Evolutionary conservation across 108 stramenopile genomes (phyloP).

Genomic region (Seminavis robusta): DNA sequence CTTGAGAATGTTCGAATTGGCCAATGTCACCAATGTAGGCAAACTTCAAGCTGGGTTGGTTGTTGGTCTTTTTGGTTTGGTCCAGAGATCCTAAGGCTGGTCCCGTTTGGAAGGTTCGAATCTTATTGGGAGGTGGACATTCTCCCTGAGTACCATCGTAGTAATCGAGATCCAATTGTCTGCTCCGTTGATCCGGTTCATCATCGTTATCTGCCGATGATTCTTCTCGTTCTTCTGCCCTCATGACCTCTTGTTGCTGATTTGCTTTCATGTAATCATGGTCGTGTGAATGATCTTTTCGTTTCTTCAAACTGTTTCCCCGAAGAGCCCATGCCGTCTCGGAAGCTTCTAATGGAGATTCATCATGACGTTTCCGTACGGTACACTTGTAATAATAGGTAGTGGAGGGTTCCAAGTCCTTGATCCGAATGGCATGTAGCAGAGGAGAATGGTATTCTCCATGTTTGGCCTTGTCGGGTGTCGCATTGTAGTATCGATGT

Average conservation of each 20-base stretch:
- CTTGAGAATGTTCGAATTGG: slow-evolving; percentile 41
- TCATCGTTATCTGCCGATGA: not conserved
- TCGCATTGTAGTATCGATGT: slow-evolving; percentile 19
- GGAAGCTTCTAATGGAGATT: too few relatives aligned
- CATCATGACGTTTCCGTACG: slow-evolving; percentile 17
- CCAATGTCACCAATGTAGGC: slow-evolving; percentile 52
- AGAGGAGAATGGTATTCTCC: slow-evolving; percentile 31
- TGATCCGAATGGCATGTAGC: slow-evolving; percentile 59
- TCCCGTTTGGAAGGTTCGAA: slow-evolving; percentile 40
- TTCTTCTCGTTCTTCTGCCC: not conserved
- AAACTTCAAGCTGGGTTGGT: slow-evolving; percentile 16
- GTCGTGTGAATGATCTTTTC: slow-evolving; percentile 4
- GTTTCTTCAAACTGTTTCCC: slow-evolving; percentile 7
- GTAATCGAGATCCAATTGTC: slow-evolving; percentile 8
- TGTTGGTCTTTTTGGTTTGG: not conserved
- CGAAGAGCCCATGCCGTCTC: too few relatives aligned
- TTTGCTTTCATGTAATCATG: not conserved
- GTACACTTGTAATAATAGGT: slow-evolving; percentile 61
- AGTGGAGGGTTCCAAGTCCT: slow-evolving; percentile 49
- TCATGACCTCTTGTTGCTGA: not conserved
- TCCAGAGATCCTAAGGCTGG: slow-evolving; percentile 7
- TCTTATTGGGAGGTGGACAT: slow-evolving; percentile 23
- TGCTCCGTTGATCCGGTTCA: not conserved
- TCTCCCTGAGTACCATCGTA: slow-evolving; percentile 24
- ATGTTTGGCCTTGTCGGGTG: not conserved